phyloP scores from a whole-genome alignment of 495 filamentous ascomycete genomes.

The Aspergillus bertholletiae region DNA sequence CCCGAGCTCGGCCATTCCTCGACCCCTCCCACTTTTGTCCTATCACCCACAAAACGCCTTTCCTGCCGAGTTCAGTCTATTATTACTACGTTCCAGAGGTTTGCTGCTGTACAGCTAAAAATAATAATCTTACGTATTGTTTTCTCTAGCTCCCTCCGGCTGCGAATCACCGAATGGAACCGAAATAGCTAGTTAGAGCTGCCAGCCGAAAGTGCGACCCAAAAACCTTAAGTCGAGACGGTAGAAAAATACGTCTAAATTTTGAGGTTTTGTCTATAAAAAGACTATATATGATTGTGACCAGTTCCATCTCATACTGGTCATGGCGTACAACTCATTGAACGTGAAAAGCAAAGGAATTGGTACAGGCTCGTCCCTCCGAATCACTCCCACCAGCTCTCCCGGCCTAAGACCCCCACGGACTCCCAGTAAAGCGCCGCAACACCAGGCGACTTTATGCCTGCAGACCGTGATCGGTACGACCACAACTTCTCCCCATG shows the following conservation, averaged over 20 bases:
- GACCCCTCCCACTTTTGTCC: neutral
- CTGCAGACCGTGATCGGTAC: constrained; percentile 85
- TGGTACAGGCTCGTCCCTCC: constrained; percentile 47
- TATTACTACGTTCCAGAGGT: neutral
- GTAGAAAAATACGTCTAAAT: constrained; percentile 15
- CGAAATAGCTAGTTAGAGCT: neutral
- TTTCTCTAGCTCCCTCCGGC: neutral
- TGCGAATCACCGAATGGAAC: neutral
- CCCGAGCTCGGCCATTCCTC: constrained; percentile 1
- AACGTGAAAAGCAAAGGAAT: constrained; percentile 36
- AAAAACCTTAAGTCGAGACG: neutral
- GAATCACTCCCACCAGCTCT: constrained; percentile 77
- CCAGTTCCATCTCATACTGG: constrained; percentile 3
- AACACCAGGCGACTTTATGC: constrained; percentile 54
- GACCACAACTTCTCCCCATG: constrained; percentile 78
- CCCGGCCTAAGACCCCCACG: constrained; percentile 62
- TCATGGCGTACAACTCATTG: constrained; percentile 38
- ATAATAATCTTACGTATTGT: neutral
- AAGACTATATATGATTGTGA: constrained; percentile 24
- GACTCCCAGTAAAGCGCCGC: constrained; percentile 55
- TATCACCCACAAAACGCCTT: constrained; percentile 1
- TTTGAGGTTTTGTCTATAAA: constrained; percentile 5
- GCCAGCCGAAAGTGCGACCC: neutral
- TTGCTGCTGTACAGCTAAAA: neutral
- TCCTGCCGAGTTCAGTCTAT: neutral